Evolutionary conservation across 495 filamentous ascomycete species (phyloP), one percentile per base, ranked within the genome.

Genomic region (Alectoria sarmentosa): DNA sequence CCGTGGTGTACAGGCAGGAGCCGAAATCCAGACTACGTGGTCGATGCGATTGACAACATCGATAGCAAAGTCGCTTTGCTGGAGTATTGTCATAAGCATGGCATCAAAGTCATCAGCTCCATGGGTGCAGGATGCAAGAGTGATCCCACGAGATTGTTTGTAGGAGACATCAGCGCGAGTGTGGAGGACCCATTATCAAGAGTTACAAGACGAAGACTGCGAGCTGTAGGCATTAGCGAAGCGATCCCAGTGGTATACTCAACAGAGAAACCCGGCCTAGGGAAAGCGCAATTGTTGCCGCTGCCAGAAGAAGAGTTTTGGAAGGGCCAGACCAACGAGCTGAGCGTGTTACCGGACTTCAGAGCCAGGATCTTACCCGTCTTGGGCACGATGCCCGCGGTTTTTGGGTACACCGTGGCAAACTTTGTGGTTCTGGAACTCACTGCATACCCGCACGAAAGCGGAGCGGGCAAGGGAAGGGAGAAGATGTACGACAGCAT

Each of bases 121-220:
- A 99, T 98, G 94, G 94, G 94, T 2, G 94, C 94, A 1, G 94
- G 92, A 1, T 98, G 93, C 75, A 99, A 99, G 78, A 92, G 90
- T 17, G 94, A 99, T 71, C 95, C 95, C 4, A 96, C 93, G 1
- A 82, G 87, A n/a, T 83, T 98, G 61, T 87, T 89, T 69, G 88
- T 98, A 28, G 91, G 91, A 26, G 94, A 99, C 70, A 97, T 99
- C 66, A 92, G 90, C 4, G 81, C 85, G 6, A 94, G 88, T 68
- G 89, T 86, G 0, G 94, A 98, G 67, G 94, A 99, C 68, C 90
- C 89, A 19, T 83, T 99, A 4, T 96, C 91, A 32, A 84, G 91
- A 71, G 84, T 85, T 36, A 96, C 92, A 7, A 82, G 94, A 30
- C 83, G 92, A 8, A 82, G 87, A 26, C 77, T 99, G 15, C 90